Evolutionary conservation across 177 flowering plant genomes (phyloP).

Genomic region (Vitis hybrid): DNA sequence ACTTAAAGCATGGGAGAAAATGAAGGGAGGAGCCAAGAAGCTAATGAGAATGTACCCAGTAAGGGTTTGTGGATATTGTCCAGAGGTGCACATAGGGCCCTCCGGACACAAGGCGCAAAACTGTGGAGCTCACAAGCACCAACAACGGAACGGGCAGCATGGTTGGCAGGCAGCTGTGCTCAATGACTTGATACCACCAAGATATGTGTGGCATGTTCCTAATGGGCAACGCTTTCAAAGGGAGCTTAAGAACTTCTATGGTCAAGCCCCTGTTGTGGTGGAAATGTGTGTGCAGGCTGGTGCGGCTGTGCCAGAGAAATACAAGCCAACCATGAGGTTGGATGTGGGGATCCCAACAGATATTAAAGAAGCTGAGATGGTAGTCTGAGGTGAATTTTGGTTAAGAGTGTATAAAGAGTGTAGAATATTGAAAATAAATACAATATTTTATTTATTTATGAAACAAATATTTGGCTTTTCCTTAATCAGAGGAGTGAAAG

Average conservation of each 20-base stretch:
- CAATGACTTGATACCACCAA: constrained; percentile 88
- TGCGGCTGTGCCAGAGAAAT: constrained; percentile 74
- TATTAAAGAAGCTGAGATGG: constrained; percentile 88
- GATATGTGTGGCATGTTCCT: constrained; percentile 95
- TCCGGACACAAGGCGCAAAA: constrained; percentile 93
- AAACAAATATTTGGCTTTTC: background rate
- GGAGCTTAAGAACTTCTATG: constrained; percentile 81
- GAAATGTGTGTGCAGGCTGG: constrained; percentile 95
- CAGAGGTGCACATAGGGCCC: constrained; percentile 86
- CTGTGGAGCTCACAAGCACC: constrained; percentile 94
- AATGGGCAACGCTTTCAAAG: constrained; percentile 55
- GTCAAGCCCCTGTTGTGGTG: constrained; percentile 94
- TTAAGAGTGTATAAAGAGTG: background rate
- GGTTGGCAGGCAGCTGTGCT: constrained; percentile 94
- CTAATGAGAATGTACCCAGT: constrained; percentile 81
- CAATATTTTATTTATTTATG: background rate
- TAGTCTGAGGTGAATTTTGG: constrained; percentile 39
- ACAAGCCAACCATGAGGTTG: constrained; percentile 87
- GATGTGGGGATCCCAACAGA: constrained; percentile 80
- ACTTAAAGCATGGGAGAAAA: constrained; percentile 71
- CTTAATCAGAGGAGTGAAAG: too few relatives aligned
- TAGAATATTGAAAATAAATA: background rate
- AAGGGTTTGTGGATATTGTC: constrained; percentile 96
- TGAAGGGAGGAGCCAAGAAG: constrained; percentile 77
- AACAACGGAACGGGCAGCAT: constrained; percentile 96